A percentile compares a stretch with the other conserved stretches of the same genome.
These are phyloP conservation scores for Stachybotrys echinatus DNA, from an alignment of 2,329 filamentous ascomycete species.

Conservation along the genomic window DNA sequence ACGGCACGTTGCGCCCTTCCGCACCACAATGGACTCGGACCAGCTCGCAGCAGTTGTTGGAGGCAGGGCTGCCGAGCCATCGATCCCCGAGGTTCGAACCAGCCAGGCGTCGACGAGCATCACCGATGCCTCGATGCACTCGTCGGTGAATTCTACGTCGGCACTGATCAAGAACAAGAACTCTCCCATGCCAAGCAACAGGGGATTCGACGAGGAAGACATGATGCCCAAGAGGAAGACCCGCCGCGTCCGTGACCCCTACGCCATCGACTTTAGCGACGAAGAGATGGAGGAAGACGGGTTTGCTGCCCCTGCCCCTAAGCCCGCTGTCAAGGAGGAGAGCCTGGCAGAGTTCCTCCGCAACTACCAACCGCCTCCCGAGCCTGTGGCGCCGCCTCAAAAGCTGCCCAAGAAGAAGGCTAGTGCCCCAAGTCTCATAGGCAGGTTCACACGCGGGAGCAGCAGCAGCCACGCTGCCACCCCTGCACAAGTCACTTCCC, in stretches of 20 bases:
- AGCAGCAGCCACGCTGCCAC: conserved; percentile 21
- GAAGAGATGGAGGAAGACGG: conserved; percentile 40
- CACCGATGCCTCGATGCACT: conserved; percentile 58
- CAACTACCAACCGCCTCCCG: conserved; percentile 61
- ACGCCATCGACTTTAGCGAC: conserved; percentile 81
- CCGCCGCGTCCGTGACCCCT: conserved; percentile 77
- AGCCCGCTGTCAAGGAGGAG: conserved; percentile 50
- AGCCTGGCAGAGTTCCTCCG: conserved; percentile 69
- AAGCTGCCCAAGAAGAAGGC: conserved; percentile 56
- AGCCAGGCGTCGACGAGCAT: conserved; percentile 51
- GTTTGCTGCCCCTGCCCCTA: conserved; percentile 9
- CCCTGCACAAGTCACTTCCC: conserved; percentile 17
- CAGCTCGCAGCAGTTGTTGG: conserved; percentile 55
- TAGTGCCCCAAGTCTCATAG: conserved; percentile 57
- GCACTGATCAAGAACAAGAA: conserved; percentile 52
- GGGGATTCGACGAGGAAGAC: conserved; percentile 43
- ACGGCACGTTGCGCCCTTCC: conserved; percentile 77
- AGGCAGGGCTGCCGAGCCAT: conserved; percentile 52
- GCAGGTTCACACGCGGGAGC: conserved; percentile 43
- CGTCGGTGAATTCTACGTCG: conserved; percentile 70
- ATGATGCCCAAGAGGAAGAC: conserved; percentile 68
- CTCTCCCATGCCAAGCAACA: conserved; percentile 19
- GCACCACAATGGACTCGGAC: conserved; percentile 81
- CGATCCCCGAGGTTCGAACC: conserved; percentile 49
- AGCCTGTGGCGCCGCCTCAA: conserved; percentile 31